These are phyloP conservation scores for Suillus plorans DNA, from an alignment of 768 basidiomycete species.

Conservation along the genomic window DNA sequence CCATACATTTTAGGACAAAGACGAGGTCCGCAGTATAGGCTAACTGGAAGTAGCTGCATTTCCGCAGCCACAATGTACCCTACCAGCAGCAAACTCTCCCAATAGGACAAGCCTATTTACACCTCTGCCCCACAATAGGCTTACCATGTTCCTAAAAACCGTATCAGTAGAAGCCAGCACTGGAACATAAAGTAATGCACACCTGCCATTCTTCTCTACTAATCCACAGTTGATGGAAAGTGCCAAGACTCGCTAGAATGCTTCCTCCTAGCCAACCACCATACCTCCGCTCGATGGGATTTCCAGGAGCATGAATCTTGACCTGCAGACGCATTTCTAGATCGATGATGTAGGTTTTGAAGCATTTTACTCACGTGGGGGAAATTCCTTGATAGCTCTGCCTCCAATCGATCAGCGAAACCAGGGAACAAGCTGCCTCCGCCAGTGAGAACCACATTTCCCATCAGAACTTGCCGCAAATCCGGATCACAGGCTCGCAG, in stretches of 20 bases:
- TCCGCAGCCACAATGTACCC: neutral
- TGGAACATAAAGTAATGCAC: slow-evolving; percentile 19
- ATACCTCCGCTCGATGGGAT: slow-evolving; percentile 85
- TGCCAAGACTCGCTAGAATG: slow-evolving; percentile 91
- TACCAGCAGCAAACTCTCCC: neutral
- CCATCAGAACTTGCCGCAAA: slow-evolving; percentile 83
- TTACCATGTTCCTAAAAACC: slow-evolving; percentile 72
- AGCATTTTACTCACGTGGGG: slow-evolving; percentile 61
- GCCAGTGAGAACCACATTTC: slow-evolving; percentile 95
- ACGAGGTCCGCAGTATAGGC: neutral
- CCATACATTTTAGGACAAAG: neutral
- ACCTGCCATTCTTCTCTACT: slow-evolving; percentile 93
- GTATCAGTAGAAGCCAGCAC: slow-evolving; percentile 4
- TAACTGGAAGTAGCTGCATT: neutral
- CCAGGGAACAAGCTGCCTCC: slow-evolving; percentile 88
- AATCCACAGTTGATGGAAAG: slow-evolving; percentile 98
- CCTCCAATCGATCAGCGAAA: slow-evolving; percentile 77
- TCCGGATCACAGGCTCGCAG: slow-evolving; percentile 89
- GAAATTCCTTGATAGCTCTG: slow-evolving; percentile 73
- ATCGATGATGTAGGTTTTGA: neutral
- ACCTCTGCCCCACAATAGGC: slow-evolving; percentile 79
- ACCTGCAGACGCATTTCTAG: slow-evolving; percentile 46
- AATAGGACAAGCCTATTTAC: slow-evolving; percentile 54
- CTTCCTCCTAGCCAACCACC: slow-evolving; percentile 96
- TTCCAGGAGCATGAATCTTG: slow-evolving; percentile 91